A percentile compares a stretch with the other conserved stretches of the same genome.
Conservation (phyloP, 169 alveolate species). For the Cryptosporidium viatorum region DNA sequence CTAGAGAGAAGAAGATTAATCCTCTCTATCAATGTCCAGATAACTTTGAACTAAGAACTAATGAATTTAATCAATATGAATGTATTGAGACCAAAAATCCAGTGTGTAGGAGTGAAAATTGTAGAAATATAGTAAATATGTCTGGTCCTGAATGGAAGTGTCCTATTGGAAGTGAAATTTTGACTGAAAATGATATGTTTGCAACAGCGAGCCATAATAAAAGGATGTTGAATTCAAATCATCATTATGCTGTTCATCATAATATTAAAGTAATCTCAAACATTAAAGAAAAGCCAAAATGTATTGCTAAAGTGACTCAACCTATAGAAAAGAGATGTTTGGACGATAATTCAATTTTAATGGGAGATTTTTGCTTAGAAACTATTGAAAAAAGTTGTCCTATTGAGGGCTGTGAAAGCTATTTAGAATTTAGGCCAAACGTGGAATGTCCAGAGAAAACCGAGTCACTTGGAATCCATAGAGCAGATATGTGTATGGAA, state of each 20-base stretch:
- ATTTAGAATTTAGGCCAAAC: conserved; percentile 30
- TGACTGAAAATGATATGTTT: neutral
- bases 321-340: conserved; percentile 24
- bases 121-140: conserved; percentile 15
- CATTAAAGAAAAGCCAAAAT: conserved; percentile 24
- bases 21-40: conserved; percentile 40
- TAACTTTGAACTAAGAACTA: neutral
- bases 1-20: conserved; percentile 2
- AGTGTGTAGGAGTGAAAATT: conserved; percentile 9
- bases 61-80: conserved; percentile 22
- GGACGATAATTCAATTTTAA: neutral
- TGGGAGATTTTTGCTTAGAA: conserved; percentile 25
- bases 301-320: neutral
- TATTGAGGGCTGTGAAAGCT: conserved; percentile 48
- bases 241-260: neutral
- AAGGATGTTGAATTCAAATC: neutral
- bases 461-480: conserved; percentile 44
- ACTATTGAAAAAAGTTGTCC: conserved; percentile 44
- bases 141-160: conserved; percentile 49
- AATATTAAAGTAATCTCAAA: neutral
- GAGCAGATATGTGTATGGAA: conserved; percentile 53
- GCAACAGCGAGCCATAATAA: neutral
- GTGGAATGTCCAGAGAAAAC: conserved; percentile 33
- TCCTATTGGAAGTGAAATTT: conserved; percentile 8
- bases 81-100: conserved; percentile 33